Evolutionary conservation across 371 early-diverging fungal species (phyloP), one percentile per base, ranked within the genome.

Genomic region (Smittium mucronatum): DNA sequence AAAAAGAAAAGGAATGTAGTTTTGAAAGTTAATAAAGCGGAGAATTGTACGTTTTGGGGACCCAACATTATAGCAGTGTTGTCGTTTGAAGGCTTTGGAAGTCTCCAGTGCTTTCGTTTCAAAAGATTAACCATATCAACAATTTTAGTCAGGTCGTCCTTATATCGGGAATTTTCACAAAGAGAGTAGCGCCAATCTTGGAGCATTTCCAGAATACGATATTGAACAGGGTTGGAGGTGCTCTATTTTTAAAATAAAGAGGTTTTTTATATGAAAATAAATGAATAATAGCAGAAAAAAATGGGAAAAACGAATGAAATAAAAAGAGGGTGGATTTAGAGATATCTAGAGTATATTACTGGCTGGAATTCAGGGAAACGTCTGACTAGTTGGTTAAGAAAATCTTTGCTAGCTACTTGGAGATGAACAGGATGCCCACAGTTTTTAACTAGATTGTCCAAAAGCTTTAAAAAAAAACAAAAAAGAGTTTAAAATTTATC

Each of bases 391-490:
- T 91, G 92, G 77, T 94, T 95, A 67, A 97, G 79, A 75, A 97
- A 97, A 70, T 96, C 98, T 73, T 94, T 93, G 34, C 90, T 87
- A 28, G 89, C 88, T 58, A 97, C 86, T 73, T 95, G 93, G 70
- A 93, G 81, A 71, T 97, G 97, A 72, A 97, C 94, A 0, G 98
- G 87, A 76, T 93, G 92, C 0, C 96, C 97, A 78, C 97, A 95
- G 76, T 97, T 96, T 79, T 95, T 95, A 69, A 95, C 92, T 72
- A 94, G 91, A 70, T 88, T 87, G 76, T 97, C 97, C 32, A 97
- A 83, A 2, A 95, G 84, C 90, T 69, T 65, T 29, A 59, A 59
- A 90, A 35, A 34, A 71, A 58, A 35, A 35, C 16, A 64, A 57
- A 21, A 29, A 26, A 29, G 32, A 25, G 1, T 25, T 59, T 2